These are phyloP conservation scores for Neofusicoccum laricinum DNA, from an alignment of 2,329 filamentous ascomycete genomes.

Conservation along the genomic window DNA sequence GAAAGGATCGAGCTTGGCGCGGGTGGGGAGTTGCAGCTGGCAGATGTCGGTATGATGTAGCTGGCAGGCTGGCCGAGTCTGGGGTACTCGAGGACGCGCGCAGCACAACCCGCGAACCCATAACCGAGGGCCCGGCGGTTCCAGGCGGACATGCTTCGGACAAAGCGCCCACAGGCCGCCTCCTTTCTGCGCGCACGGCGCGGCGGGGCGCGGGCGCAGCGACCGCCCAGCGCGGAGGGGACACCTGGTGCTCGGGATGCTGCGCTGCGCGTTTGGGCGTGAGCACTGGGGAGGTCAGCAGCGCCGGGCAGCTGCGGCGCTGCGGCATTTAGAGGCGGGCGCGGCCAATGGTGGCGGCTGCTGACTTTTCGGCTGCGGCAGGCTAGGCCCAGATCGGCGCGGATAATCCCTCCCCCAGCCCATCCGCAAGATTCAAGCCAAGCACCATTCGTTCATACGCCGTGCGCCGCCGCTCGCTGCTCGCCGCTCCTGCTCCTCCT, in stretches of 20 bases:
- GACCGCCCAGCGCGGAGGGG: background rate
- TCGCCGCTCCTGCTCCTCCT: slow-evolving; percentile 1
- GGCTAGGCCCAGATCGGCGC: background rate
- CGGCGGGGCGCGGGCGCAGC: slow-evolving; percentile 1
- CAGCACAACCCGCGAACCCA: too few species aligned
- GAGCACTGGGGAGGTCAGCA: slow-evolving; percentile 4
- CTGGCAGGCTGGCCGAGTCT: background rate
- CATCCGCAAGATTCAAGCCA: background rate
- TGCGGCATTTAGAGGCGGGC: slow-evolving; percentile 6
- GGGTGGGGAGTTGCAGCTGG: background rate
- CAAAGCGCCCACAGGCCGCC: background rate
- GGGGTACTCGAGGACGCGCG: background rate
- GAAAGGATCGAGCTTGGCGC: background rate
- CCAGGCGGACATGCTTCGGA: slow-evolving; percentile 1
- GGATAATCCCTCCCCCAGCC: slow-evolving; percentile 6
- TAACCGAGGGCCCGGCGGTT: background rate
- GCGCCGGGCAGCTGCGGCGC: background rate
- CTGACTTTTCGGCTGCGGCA: background rate
- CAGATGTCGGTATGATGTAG: slow-evolving; percentile 9
- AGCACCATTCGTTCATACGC: too few species aligned
- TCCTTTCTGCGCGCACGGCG: background rate
- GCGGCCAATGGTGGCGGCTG: slow-evolving; percentile 8
- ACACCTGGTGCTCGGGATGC: background rate
- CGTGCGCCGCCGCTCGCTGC: background rate
- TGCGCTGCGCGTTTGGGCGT: background rate